Percentiles rank a stretch among this genome's conserved stretches.
Conservation (phyloP, 2,329 filamentous ascomycete genomes). For the Fusarium udum region DNA sequence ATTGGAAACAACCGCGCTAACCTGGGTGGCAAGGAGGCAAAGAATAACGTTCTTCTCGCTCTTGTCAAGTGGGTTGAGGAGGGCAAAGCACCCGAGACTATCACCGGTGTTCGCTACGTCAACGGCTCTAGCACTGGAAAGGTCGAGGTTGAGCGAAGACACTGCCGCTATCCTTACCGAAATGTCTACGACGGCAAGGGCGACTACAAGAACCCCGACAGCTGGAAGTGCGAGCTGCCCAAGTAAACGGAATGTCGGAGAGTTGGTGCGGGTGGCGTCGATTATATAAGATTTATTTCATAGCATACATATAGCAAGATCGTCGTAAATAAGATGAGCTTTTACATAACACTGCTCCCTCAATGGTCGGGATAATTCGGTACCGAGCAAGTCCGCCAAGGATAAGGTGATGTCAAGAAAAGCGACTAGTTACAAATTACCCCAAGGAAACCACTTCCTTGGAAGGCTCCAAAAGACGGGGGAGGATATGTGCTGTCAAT, state of each 20-base stretch:
- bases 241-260: neutral
- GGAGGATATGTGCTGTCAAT: neutral
- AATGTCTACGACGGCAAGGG: conserved; percentile 12
- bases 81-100: conserved; percentile 53
- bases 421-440: neutral
- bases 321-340: conserved; percentile 10
- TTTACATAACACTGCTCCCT: neutral
- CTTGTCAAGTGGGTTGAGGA: conserved; percentile 61
- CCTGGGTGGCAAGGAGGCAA: conserved; percentile 42
- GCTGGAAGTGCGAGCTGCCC: conserved; percentile 18
- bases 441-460: conserved; percentile 6
- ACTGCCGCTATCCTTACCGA: conserved; percentile 27
- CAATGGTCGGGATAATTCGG: neutral
- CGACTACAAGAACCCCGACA: conserved; percentile 7
- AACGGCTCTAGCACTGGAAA: conserved; percentile 6
- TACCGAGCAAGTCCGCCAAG: neutral
- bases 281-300: conserved; percentile 8
- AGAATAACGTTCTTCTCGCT: conserved; percentile 58
- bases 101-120: conserved; percentile 47
- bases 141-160: conserved; percentile 25
- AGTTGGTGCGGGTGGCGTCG: neutral
- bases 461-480: conserved; percentile 12
- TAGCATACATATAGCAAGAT: conserved; percentile 1
- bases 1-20: conserved; percentile 44
- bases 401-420: conserved; percentile 17